Base-by-base conservation (phyloP, 1,284 basidiomycete genomes). In the Fomitiporia mediterranea region DNA sequence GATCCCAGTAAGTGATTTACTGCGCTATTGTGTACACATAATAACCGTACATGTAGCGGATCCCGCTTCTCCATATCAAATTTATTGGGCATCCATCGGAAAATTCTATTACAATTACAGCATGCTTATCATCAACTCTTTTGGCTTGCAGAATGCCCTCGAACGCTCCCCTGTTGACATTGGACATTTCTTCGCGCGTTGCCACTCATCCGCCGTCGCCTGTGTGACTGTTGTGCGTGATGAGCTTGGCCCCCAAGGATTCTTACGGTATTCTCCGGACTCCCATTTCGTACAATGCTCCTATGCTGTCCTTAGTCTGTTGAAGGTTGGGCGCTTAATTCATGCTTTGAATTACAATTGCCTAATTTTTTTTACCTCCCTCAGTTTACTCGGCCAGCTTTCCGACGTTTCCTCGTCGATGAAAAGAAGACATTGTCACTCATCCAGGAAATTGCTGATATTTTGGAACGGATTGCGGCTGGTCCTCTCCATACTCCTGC, bases 81-180 rank as follows among this genome's bases (percentile, higher is more conserved):
- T 79, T 51, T 86, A 88, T 68, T 73, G 75, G 55, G 68, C 69
- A 43, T 69, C 80, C 40, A 82, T 84, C 43, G 78, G 81, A 17
- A 75, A 81, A 61, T 94, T 93, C 68, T 93, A 91, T 69, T 89
- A 81, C 71, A 81, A 91, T 67, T 95, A 96, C 67, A 84, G 87
- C 28, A 84, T 86, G 68, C 79, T 96, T 44, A 89, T 94, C 21
- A 76, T 98, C 63, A 95, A 97, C 68, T 95, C 94, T 5, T 98
- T 98, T 64, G 94, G 95, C 2, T 77, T 98, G 54, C 94, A 98
- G 70, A 91, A 96, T 66, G 91, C 95, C 2, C 74, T 97, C 53
- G 94, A 96, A 68, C 79, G 80, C 13, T 78, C 81, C 9, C 72
- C 78, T 0, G 72, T 89, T 48, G 83, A 94, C 66, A 86, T 92